Evolutionary conservation across 2,329 filamentous ascomycete species (phyloP), one percentile per base, ranked within the genome.

Genomic region (Lachnellula arida): DNA sequence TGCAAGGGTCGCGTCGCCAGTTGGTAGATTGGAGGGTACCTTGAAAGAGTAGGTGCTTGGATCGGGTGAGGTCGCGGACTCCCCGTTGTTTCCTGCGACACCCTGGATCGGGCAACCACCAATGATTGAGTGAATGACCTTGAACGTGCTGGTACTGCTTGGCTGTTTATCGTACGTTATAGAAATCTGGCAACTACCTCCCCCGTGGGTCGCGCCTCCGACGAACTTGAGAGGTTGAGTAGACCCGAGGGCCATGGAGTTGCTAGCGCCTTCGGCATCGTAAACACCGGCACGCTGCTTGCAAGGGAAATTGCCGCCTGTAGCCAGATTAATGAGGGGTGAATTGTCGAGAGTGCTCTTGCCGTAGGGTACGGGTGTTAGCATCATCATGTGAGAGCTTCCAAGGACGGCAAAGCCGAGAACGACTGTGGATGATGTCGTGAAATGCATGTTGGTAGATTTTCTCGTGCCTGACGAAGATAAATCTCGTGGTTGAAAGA

Each of bases 101-200:
- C 78, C 78, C 54, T 74, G 74, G 0, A 86, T 80, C 0, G 91
- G 91, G 71, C 94, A 97, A 14, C 92, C 91, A 39, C 93, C 93
- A 58, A 91, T 80, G 28, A 91, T 89, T 0, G 88, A 93, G 68
- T 94, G 85, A 71, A 99, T 92, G 60, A 97, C 93, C 71, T 92
- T 91, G 85, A 88, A 99, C 22, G 81, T 79, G 0, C 83, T 87
- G 62, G 81, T n/a, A n/a, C n/a, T n/a, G n/a, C n/a, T n/a, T n/a
- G n/a, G 85, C 12, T 79, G 74, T 11, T 78, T 75, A 63, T 97
- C 93, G 17, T 88, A 91, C 0, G 92, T 94, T 65, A 99, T 76
- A 8, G 87, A 88, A 55, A 97, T 75, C 67, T 99, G 94, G 75
- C 94, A 97, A 0, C 90, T 95, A 0, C 94, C 94, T 53, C 94